A percentile compares a stretch with the other conserved stretches of the same genome.
phyloP scores from a whole-genome alignment of 495 filamentous ascomycete genomes.

The Neurospora intermedia region DNA sequence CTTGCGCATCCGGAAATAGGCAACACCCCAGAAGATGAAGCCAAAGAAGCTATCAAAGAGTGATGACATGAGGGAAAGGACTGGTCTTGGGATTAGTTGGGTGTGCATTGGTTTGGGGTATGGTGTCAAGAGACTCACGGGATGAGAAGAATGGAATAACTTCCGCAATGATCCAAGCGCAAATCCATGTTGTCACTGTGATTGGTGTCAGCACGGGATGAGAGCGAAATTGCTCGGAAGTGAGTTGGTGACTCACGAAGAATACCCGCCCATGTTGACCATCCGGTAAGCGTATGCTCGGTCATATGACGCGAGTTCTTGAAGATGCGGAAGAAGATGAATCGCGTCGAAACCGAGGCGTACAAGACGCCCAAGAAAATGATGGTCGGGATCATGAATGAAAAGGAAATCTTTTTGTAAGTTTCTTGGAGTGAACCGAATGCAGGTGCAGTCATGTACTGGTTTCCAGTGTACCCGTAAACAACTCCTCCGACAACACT shows the following conservation, averaged over 20 bases:
- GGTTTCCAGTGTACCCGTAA: slow-evolving; percentile 72
- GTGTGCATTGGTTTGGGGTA: background rate
- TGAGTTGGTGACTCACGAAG: slow-evolving; percentile 27
- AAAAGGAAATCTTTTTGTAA: slow-evolving; percentile 76
- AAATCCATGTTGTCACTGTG: slow-evolving; percentile 54
- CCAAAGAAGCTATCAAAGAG: slow-evolving; percentile 90
- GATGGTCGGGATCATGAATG: slow-evolving; percentile 85
- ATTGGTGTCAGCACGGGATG: slow-evolving; percentile 10
- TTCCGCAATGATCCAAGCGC: slow-evolving; percentile 76
- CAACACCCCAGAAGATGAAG: slow-evolving; percentile 89
- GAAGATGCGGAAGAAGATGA: slow-evolving; percentile 79
- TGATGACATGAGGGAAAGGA: slow-evolving; percentile 77
- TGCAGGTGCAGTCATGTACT: slow-evolving; percentile 72
- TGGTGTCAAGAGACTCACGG: slow-evolving; percentile 18
- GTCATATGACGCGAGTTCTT: slow-evolving; percentile 64
- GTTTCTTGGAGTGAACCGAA: slow-evolving; percentile 66
- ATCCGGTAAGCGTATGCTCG: slow-evolving; percentile 71
- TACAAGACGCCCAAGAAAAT: slow-evolving; percentile 86
- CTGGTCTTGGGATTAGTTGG: slow-evolving; percentile 7
- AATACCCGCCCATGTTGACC: slow-evolving; percentile 66
- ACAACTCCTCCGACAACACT: slow-evolving; percentile 62
- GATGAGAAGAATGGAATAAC: slow-evolving; percentile 88
- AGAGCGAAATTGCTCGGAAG: too few species aligned
- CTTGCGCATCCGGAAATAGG: slow-evolving; percentile 71
- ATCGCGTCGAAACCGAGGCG: slow-evolving; percentile 75